A percentile compares a stretch with the other conserved stretches of the same genome.
Conservation (phyloP, 768 basidiomycete species). For the Sarcodon aspratus region DNA sequence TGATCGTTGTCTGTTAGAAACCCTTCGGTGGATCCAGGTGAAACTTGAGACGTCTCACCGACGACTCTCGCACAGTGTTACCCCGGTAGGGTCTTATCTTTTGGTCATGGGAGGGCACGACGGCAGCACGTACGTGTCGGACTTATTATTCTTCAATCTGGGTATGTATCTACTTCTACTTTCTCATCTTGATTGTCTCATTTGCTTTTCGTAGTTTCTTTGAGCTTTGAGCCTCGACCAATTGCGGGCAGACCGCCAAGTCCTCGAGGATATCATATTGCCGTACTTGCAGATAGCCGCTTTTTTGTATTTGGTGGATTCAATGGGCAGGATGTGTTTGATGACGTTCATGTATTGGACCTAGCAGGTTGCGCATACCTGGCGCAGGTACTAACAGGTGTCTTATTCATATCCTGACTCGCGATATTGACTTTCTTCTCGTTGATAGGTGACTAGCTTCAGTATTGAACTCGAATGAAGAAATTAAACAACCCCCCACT, state of each 20-base stretch:
- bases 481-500: too few relatives aligned
- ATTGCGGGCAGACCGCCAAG: constrained; percentile 59
- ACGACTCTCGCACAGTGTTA: constrained; percentile 76
- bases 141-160: constrained; percentile 79
- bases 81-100: constrained; percentile 86
- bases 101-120: constrained; percentile 89
- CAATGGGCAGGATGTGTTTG: constrained; percentile 73
- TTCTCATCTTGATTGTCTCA: background rate
- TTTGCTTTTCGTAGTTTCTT: constrained; percentile 43
- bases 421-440: background rate
- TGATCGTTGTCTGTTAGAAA: constrained; percentile 20
- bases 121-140: constrained; percentile 57
- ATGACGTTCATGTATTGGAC: constrained; percentile 80
- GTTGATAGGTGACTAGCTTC: constrained; percentile 15
- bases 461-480: constrained; percentile 16
- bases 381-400: constrained; percentile 50
- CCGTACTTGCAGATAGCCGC: constrained; percentile 74
- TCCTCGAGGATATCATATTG: constrained; percentile 76
- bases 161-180: constrained; percentile 41
- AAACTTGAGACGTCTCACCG: constrained; percentile 34
- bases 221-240: constrained; percentile 71
- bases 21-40: constrained; percentile 26
- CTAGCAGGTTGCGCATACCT: constrained; percentile 82
- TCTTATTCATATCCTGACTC: background rate
- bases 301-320: constrained; percentile 84